A percentile compares a stretch with the other conserved stretches of the same genome.
These are phyloP conservation scores for Plasmodium knowlesi DNA, from an alignment of 169 alveolate species.

Conservation along the genomic window DNA sequence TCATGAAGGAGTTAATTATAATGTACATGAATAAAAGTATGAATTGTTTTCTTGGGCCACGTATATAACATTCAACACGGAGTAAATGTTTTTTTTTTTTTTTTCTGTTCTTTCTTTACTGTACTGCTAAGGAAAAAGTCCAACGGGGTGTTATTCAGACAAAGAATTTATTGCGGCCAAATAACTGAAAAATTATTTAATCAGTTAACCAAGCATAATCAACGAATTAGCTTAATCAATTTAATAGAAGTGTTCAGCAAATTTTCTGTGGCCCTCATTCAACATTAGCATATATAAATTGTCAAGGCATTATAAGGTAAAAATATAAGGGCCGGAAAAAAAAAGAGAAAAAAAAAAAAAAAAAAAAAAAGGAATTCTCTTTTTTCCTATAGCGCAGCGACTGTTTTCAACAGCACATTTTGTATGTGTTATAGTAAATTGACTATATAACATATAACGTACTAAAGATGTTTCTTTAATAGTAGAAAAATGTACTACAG, in stretches of 20 bases:
- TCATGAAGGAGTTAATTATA: no score
- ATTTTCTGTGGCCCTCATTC: not conserved
- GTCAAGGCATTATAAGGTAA: not conserved
- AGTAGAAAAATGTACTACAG: not conserved
- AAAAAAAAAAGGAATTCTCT: no score
- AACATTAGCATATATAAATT: not conserved
- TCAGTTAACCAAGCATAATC: no score
- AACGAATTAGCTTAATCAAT: not conserved
- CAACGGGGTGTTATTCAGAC: not conserved
- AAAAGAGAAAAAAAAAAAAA: no score
- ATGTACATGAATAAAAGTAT: no score
- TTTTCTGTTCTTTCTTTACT: no score
- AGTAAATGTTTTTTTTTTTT: not conserved
- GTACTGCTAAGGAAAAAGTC: not conserved
- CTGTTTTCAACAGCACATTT: not conserved
- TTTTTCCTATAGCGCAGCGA: not conserved
- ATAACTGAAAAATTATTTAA: not conserved
- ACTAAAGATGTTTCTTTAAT: no score
- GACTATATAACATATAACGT: no score
- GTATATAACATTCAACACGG: not conserved
- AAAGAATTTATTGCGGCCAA: not conserved
- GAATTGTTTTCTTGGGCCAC: not conserved
- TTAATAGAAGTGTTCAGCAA: not conserved
- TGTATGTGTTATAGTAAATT: not conserved
- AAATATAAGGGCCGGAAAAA: no score